A percentile compares a stretch with the other conserved stretches of the same genome.
Evolutionary conservation across 106 monocot species (phyloP).

Genomic region (Dendrobium huoshanense): DNA sequence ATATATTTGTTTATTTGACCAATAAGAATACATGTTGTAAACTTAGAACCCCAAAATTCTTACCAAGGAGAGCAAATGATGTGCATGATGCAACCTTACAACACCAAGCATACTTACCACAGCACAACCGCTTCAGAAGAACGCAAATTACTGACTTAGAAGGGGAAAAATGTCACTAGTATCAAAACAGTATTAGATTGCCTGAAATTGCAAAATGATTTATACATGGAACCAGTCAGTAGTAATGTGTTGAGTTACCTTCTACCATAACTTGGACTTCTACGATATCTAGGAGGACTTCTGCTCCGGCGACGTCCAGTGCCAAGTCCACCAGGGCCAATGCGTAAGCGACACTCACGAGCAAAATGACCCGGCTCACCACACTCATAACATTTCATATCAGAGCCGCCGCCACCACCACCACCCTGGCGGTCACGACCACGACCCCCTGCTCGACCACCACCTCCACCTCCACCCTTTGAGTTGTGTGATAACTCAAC

Average conservation of each 20-base stretch:
- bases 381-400: constrained; percentile 93
- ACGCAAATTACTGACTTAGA: no score
- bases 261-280: constrained; percentile 72
- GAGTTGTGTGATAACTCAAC: constrained; percentile 88
- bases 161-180: no score
- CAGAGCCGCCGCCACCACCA: constrained; percentile 44
- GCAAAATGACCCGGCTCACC: constrained; percentile 98
- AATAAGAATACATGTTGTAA: no score
- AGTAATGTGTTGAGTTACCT: constrained; percentile 22
- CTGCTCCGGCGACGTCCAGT: constrained; percentile 73
- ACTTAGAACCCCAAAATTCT: no score
- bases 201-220: neutral
- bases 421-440: constrained; percentile 34
- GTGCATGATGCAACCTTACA: no score
- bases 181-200: neutral
- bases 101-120: no score
- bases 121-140: no score
- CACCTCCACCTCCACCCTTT: constrained; percentile 35
- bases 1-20: no score
- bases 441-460: constrained; percentile 24
- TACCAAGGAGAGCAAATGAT: no score
- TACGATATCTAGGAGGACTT: constrained; percentile 57
- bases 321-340: constrained; percentile 71
- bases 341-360: constrained; percentile 82
- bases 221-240: neutral